These are phyloP conservation scores for Plasmodium inui DNA, from an alignment of 169 alveolate genomes.

Conservation along the genomic window DNA sequence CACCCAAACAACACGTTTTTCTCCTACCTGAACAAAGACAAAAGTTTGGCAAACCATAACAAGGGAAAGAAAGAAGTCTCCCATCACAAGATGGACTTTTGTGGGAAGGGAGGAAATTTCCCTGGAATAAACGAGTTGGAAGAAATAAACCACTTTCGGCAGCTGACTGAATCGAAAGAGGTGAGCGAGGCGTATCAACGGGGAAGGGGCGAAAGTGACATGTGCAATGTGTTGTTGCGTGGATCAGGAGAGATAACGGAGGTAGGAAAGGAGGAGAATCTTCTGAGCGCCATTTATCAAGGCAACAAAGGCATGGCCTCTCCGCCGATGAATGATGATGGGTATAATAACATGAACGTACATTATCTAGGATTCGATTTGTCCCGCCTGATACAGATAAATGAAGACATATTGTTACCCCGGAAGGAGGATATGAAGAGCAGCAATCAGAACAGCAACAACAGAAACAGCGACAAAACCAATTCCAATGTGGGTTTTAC, in stretches of 20 bases:
- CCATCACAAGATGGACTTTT: background rate
- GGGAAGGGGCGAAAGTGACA: background rate
- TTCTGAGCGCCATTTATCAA: background rate
- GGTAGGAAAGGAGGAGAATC: slow-evolving; percentile 18
- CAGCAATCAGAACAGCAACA: background rate
- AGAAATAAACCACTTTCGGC: background rate
- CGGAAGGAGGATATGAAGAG: background rate
- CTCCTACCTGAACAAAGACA: background rate
- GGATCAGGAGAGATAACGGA: slow-evolving; percentile 6
- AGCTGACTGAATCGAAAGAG: background rate
- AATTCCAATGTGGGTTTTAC: background rate
- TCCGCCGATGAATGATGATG: background rate
- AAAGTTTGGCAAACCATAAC: background rate
- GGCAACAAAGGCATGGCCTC: background rate
- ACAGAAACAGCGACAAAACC: background rate
- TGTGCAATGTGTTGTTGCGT: background rate
- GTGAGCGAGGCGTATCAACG: background rate
- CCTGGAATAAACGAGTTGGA: background rate
- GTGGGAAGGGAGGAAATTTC: background rate
- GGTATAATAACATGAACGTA: slow-evolving; percentile 47
- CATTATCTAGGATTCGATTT: slow-evolving; percentile 68
- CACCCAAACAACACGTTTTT: background rate
- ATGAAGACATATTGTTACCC: slow-evolving; percentile 32
- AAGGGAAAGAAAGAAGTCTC: background rate
- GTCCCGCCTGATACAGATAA: slow-evolving; percentile 53